Base-by-base conservation (phyloP, 495 filamentous ascomycete genomes). In the Choiromyces venosus region DNA sequence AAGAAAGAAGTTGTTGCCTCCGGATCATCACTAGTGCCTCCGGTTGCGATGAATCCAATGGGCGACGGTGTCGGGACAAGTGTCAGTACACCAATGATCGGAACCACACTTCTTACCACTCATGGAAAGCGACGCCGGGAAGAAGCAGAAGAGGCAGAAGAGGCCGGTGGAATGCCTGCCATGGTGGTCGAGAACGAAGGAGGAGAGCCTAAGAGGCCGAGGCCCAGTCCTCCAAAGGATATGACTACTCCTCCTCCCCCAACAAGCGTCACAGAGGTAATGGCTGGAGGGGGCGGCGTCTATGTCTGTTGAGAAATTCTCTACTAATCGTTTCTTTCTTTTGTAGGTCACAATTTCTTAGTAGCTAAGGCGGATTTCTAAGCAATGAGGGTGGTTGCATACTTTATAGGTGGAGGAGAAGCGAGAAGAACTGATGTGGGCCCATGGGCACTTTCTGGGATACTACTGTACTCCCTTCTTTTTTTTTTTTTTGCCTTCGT, bases 61-160 rank as follows among this genome's bases (percentile, higher is more conserved):
- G 1, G 16, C 29, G 66, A 52, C 4, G 25, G 10, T 40, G 70
- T 78, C 66, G 76, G 61, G 46, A n/a, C 66, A 65, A 71, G 68
- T 39, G 72, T 66, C 29, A 66, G 70, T 25, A 73, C 74, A 56
- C 76, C 77, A 9, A 37, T 66, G 19, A 10, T 25, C 21, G 46
- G 46, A 25, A 1, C 52, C 52, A 29, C 52, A 25, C 52, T 4
- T 61, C 70, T 56, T 25, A 29, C 72, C 33, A 75, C 77, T 35
- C 76, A 76, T 21, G 76, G 76, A 12, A 79, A 79, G 69, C 75
- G 77, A 29, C 73, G 69, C 1, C 44, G 77, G 38, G 75, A 77
- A 10, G 76, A 76, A 65, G 70, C 65, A 39, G 75, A 71, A 36
- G 68, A 64, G 10, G 21, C 3, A 36, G 37, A 29, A 37, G 66